Conservation (phyloP, 1,284 basidiomycete species). For the Sphaerobolus stellatus region DNA sequence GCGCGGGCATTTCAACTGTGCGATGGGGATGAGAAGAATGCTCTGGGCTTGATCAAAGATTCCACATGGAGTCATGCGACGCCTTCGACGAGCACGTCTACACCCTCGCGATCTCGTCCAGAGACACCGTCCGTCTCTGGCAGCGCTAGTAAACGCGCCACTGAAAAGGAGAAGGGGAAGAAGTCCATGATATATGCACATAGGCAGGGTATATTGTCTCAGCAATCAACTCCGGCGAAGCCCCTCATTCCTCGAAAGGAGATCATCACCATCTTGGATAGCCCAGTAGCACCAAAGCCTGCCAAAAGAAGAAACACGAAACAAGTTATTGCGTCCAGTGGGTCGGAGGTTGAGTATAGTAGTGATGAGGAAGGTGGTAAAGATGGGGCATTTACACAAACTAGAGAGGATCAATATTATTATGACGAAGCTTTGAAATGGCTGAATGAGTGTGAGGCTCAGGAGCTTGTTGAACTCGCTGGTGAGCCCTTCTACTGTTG, state of each 20-base stretch:
- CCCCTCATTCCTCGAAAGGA: slow-evolving; percentile 36
- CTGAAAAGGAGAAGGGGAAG: slow-evolving; percentile 68
- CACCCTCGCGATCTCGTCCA: slow-evolving; percentile 21
- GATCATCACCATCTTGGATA: slow-evolving; percentile 18
- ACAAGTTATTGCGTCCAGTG: slow-evolving; percentile 63
- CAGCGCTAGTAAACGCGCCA: slow-evolving; percentile 49
- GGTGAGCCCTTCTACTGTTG: slow-evolving; percentile 48
- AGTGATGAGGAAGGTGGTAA: slow-evolving; percentile 27
- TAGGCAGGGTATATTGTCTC: slow-evolving; percentile 43
- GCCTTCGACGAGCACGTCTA: slow-evolving; percentile 25
- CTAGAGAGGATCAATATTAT: slow-evolving; percentile 28
- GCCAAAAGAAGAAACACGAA: slow-evolving; percentile 50
- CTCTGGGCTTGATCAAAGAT: slow-evolving; percentile 57
- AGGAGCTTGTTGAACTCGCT: slow-evolving; percentile 84
- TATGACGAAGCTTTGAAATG: slow-evolving; percentile 69
- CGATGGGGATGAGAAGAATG: slow-evolving; percentile 40
- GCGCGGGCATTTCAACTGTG: slow-evolving; percentile 45
- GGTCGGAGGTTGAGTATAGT: slow-evolving; percentile 52
- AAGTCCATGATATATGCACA: slow-evolving; percentile 76
- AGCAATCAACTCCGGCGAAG: slow-evolving; percentile 22
- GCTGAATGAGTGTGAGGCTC: slow-evolving; percentile 77
- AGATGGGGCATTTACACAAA: slow-evolving; percentile 22
- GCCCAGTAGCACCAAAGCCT: slow-evolving; percentile 40
- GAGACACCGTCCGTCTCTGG: slow-evolving; percentile 32
- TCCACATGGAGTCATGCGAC: slow-evolving; percentile 47